phyloP scores from a whole-genome alignment of 257 asterid species.

The Cordia subcordata region DNA sequence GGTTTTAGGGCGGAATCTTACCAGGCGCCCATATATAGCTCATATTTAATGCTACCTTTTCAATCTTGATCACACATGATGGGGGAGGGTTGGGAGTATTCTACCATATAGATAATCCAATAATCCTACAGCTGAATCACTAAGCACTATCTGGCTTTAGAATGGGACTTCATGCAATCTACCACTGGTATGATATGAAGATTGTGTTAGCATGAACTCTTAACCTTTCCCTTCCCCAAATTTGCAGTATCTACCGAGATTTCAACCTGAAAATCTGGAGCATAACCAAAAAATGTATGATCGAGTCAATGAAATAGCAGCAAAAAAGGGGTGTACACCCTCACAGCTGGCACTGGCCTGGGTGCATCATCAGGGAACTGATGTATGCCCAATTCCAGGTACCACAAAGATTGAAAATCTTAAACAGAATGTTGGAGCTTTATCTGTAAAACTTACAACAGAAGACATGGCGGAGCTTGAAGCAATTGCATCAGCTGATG shows the following conservation, averaged over 20 bases:
- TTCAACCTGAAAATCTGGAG: slow-evolving; percentile 37
- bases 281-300: slow-evolving; percentile 31
- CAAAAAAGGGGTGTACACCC: slow-evolving; percentile 41
- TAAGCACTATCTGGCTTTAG: too few species aligned
- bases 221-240: background rate
- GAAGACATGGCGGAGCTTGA: slow-evolving; percentile 37
- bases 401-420: slow-evolving; percentile 39
- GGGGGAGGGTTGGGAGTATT: too few species aligned
- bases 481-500: slow-evolving; percentile 26
- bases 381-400: slow-evolving; percentile 48
- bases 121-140: too few species aligned
- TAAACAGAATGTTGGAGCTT: slow-evolving; percentile 32
- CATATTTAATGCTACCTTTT: too few species aligned
- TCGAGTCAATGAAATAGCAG: slow-evolving; percentile 27
- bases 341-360: slow-evolving; percentile 55
- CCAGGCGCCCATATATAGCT: too few species aligned
- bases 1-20: too few species aligned
- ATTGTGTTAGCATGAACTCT: too few species aligned
- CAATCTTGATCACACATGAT: too few species aligned
- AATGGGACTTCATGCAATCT: too few species aligned
- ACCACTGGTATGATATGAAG: too few species aligned
- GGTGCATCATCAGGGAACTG: slow-evolving; percentile 56
- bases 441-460: slow-evolving; percentile 18
- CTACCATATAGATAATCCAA: too few species aligned
- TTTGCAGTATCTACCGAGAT: slow-evolving; percentile 35